Percentiles rank a stretch among this genome's conserved stretches.
These are phyloP conservation scores for Amanita muscaria DNA, from an alignment of 768 basidiomycete species.

Conservation along the genomic window DNA sequence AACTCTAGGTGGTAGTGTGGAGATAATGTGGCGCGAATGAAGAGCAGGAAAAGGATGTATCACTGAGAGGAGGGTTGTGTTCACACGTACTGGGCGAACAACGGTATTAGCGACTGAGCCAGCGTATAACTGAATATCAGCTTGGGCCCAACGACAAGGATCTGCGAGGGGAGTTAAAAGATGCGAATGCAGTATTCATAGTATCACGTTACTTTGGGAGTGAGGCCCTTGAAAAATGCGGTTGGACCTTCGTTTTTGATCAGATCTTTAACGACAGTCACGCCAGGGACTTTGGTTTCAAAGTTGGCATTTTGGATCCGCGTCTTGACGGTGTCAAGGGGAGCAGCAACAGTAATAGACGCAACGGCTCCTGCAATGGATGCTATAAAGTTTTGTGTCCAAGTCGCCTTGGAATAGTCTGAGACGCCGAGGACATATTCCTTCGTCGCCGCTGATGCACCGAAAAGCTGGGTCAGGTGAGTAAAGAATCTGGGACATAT, in stretches of 20 bases:
- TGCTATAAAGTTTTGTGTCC: slow-evolving; percentile 95
- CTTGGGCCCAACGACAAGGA: slow-evolving; percentile 94
- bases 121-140: slow-evolving; percentile 97
- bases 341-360: slow-evolving; percentile 92
- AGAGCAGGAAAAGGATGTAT: no score
- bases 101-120: slow-evolving; percentile 90
- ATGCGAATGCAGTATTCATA: slow-evolving; percentile 14
- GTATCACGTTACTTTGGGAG: slow-evolving; percentile 70
- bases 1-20: no score
- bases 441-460: slow-evolving; percentile 91
- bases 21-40: no score
- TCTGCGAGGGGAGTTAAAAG: slow-evolving; percentile 42
- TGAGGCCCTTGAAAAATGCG: slow-evolving; percentile 95
- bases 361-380: slow-evolving; percentile 91
- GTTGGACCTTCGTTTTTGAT: slow-evolving; percentile 74
- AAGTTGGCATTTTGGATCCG: slow-evolving; percentile 99
- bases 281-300: slow-evolving; percentile 71
- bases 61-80: no score
- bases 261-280: slow-evolving; percentile 77
- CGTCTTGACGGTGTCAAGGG: slow-evolving; percentile 93
- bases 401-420: slow-evolving; percentile 93
- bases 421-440: slow-evolving; percentile 83
- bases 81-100: slow-evolving; percentile 80
- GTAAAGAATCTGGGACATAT: no score
- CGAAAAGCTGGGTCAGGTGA: no score